These are phyloP conservation scores for Pseudevernia furfuracea DNA, from an alignment of 495 filamentous ascomycete species.

Conservation along the genomic window DNA sequence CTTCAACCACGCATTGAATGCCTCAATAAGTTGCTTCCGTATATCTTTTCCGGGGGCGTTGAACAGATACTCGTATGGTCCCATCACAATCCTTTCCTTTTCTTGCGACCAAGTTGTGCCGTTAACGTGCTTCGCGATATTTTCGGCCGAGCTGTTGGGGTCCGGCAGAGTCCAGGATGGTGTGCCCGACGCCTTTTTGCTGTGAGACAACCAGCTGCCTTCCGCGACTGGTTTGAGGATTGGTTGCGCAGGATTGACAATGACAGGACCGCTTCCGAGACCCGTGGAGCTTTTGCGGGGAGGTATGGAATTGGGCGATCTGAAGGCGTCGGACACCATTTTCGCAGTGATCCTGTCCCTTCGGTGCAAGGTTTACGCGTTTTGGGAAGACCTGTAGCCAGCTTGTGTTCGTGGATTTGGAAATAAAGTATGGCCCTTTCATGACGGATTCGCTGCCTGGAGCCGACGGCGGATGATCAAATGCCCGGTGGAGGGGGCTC, in stretches of 20 bases:
- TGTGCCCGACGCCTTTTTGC: conserved; percentile 9
- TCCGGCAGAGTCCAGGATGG: conserved; percentile 13
- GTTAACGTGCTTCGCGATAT: conserved; percentile 43
- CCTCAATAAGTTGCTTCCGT: conserved; percentile 71
- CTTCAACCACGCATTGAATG: conserved; percentile 84
- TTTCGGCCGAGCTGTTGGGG: conserved; percentile 35
- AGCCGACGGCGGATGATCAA: background rate
- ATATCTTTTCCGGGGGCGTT: conserved; percentile 88
- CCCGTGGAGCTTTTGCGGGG: conserved; percentile 63
- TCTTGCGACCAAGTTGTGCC: conserved; percentile 56
- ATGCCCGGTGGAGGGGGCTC: background rate
- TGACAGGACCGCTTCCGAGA: conserved; percentile 26
- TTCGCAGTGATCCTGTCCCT: background rate
- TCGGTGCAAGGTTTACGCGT: background rate
- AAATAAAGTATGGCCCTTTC: background rate
- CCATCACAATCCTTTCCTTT: conserved; percentile 73
- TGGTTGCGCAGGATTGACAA: conserved; percentile 35
- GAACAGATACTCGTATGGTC: conserved; percentile 82
- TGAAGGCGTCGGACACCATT: conserved; percentile 7
- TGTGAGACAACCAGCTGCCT: conserved; percentile 45
- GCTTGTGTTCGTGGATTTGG: background rate
- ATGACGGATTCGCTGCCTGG: background rate
- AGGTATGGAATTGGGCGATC: conserved; percentile 62
- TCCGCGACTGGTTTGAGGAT: conserved; percentile 50
- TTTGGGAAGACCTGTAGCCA: background rate